Conservation (phyloP, 371 early-diverging fungal species). For the Caulochytrium protostelioides region DNA sequence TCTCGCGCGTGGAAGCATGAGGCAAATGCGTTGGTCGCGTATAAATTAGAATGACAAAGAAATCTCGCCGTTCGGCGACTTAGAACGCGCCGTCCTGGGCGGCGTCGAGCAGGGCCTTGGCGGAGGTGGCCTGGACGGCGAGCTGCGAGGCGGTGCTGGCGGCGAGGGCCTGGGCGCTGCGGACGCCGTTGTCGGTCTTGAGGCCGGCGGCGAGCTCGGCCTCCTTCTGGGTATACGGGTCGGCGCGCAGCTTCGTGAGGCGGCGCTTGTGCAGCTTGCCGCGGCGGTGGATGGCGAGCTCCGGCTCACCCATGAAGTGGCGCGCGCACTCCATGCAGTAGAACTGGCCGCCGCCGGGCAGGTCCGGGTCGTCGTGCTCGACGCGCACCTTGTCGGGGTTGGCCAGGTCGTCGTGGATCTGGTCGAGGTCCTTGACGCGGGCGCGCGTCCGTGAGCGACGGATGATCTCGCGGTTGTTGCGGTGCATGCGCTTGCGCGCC, state of each 20-base stretch:
- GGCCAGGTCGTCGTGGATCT: slow-evolving; percentile 68
- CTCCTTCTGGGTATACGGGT: slow-evolving; percentile 75
- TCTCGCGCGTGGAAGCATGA: no score
- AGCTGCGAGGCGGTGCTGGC: no score
- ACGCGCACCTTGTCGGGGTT: slow-evolving; percentile 34
- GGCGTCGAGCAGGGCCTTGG: no score
- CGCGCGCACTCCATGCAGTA: slow-evolving; percentile 51
- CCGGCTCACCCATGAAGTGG: slow-evolving; percentile 22
- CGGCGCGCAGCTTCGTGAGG: slow-evolving; percentile 43
- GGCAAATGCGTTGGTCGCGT: no score
- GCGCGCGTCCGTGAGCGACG: slow-evolving; percentile 22
- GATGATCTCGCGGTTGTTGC: no score
- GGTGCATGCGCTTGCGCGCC: no score
- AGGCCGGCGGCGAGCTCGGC: slow-evolving; percentile 59
- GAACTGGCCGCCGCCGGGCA: slow-evolving; percentile 69
- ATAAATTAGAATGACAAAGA: no score
- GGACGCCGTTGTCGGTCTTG: slow-evolving; percentile 17
- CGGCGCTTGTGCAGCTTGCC: slow-evolving; percentile 49
- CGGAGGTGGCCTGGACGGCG: no score
- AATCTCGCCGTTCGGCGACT: no score
- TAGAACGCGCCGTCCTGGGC: no score
- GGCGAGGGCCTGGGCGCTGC: no score
- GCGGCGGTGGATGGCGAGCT: slow-evolving; percentile 31
- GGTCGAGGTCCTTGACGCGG: slow-evolving; percentile 44
- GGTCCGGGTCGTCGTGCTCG: slow-evolving; percentile 51